Evolutionary conservation across 768 basidiomycete species (phyloP).

Genomic region (Rhizopogon sp.): DNA sequence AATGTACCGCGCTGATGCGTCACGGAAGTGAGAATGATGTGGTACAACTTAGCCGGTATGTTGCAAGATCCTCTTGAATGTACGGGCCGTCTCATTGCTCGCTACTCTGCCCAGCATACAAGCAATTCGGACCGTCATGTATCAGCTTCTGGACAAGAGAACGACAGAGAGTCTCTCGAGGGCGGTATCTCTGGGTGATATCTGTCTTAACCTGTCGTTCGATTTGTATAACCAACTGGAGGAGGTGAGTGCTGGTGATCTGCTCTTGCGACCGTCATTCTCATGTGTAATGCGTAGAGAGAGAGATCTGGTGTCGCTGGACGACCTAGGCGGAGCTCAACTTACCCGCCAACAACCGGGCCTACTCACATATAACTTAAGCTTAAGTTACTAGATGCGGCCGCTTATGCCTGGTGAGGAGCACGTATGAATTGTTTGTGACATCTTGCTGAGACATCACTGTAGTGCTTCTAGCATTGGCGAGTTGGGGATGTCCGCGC

Average conservation of each 20-base stretch:
- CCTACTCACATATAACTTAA: neutral
- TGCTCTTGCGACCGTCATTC: neutral
- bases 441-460: neutral
- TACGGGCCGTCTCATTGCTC: neutral
- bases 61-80: neutral
- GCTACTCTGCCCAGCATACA: neutral
- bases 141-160: neutral
- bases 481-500: neutral
- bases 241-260: neutral
- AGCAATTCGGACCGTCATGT: conserved; percentile 1
- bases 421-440: neutral
- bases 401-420: neutral
- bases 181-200: neutral
- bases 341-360: neutral
- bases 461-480: neutral
- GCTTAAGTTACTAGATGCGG: neutral
- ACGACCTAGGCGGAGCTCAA: neutral
- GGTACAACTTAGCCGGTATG: neutral
- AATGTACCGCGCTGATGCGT: neutral
- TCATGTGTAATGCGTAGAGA: neutral
- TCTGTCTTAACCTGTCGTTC: neutral
- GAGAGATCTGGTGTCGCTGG: neutral
- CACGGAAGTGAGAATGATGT: neutral
- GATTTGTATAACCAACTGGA: neutral
- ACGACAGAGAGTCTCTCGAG: neutral